Evolutionary conservation across 306 rosid genomes (phyloP).

Genomic region (Arachis stenosperma): DNA sequence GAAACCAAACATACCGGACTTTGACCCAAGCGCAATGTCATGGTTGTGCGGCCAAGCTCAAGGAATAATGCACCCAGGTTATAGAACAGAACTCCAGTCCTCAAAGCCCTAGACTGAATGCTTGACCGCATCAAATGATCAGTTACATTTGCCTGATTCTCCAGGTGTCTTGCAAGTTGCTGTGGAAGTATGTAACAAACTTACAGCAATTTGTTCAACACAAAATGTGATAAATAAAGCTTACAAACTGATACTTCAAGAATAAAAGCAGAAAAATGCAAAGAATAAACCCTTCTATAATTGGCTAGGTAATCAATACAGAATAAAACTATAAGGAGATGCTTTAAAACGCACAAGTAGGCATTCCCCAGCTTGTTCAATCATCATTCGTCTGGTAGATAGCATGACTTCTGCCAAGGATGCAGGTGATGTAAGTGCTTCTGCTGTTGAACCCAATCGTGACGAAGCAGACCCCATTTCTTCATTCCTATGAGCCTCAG

Average conservation of each 20-base stretch:
- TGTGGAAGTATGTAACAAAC: slow-evolving; percentile 47
- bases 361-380: slow-evolving; percentile 72
- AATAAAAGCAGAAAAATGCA: slow-evolving; percentile 21
- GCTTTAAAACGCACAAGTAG: slow-evolving; percentile 65
- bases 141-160: slow-evolving; percentile 75
- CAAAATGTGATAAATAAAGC: slow-evolving; percentile 28
- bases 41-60: slow-evolving; percentile 96
- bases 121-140: slow-evolving; percentile 63
- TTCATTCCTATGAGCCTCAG: slow-evolving; percentile 46
- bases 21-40: slow-evolving; percentile 90
- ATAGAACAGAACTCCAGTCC: slow-evolving; percentile 72
- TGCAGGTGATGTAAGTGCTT: slow-evolving; percentile 75
- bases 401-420: slow-evolving; percentile 86
- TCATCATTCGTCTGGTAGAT: slow-evolving; percentile 74
- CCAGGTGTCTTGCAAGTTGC: slow-evolving; percentile 82
- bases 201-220: slow-evolving; percentile 30
- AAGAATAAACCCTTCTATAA: slow-evolving; percentile 13
- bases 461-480: slow-evolving; percentile 57
- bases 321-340: slow-evolving; percentile 31
- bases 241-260: slow-evolving; percentile 25
- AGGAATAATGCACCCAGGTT: slow-evolving; percentile 91
- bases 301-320: slow-evolving; percentile 23
- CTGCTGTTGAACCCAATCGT: slow-evolving; percentile 47
- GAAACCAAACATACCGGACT: slow-evolving; percentile 64
- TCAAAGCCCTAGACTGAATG: slow-evolving; percentile 65